Conservation (phyloP, 2,329 filamentous ascomycete species). For the Nemania serpens region DNA sequence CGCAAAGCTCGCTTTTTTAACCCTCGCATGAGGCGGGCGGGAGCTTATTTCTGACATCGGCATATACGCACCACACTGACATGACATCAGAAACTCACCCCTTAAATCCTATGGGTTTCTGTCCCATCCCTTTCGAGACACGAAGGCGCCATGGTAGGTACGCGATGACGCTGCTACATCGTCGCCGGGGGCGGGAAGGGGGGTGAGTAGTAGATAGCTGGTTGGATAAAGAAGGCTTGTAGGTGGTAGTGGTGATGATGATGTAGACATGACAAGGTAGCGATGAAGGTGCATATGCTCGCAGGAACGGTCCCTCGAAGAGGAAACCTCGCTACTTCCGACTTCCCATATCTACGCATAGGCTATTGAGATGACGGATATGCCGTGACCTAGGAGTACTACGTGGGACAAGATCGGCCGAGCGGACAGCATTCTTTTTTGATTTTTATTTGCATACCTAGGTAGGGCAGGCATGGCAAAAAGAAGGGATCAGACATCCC, state of each 20-base stretch:
- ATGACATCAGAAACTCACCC: constrained; percentile 14
- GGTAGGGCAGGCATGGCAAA: neutral
- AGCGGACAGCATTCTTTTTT: too few relatives aligned
- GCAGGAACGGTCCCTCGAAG: neutral
- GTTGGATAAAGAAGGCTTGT: neutral
- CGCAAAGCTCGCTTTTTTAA: neutral
- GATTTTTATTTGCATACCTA: neutral
- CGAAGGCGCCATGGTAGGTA: constrained; percentile 1
- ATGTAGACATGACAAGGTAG: constrained; percentile 5
- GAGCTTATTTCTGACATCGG: constrained; percentile 24
- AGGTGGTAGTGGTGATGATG: neutral
- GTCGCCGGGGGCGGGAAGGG: neutral
- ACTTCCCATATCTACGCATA: neutral
- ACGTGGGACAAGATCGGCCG: neutral
- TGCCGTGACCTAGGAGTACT: neutral
- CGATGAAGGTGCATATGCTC: neutral
- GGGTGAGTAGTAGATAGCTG: too few relatives aligned
- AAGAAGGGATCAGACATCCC: neutral
- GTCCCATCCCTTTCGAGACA: constrained; percentile 6
- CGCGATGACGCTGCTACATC: constrained; percentile 12
- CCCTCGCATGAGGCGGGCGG: constrained; percentile 1
- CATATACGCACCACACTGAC: neutral
- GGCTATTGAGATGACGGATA: neutral
- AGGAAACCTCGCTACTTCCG: neutral
- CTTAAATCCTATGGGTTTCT: neutral